phyloP scores from a whole-genome alignment of 805 yeast species.

The Hanseniaspora pseudoguilliermondii region DNA sequence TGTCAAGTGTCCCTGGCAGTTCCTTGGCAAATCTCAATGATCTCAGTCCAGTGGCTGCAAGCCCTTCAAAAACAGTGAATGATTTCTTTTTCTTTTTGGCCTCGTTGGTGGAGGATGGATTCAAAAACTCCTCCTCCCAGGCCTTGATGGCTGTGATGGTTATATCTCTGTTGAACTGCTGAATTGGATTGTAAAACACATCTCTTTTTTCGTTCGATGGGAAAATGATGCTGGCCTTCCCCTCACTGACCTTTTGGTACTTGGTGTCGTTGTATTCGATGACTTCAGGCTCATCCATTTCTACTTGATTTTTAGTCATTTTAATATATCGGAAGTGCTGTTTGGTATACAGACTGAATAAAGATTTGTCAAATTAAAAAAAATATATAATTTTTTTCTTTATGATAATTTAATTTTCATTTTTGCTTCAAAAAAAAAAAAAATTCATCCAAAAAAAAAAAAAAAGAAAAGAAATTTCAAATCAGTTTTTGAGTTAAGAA shows the following conservation, averaged over 20 bases:
- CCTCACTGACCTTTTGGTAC: constrained; percentile 40
- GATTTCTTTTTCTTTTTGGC: constrained; percentile 31
- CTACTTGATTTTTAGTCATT: constrained; percentile 11
- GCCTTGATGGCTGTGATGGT: constrained; percentile 77
- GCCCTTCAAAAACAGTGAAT: constrained; percentile 57
- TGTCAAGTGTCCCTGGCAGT: constrained; percentile 52
- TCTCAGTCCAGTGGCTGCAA: constrained; percentile 89
- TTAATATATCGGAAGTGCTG: not conserved
- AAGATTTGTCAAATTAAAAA: no score
- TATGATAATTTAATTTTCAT: not conserved
- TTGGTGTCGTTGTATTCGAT: constrained; percentile 31
- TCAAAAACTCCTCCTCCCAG: constrained; percentile 54
- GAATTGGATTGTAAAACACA: constrained; percentile 92
- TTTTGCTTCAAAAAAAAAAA: not conserved
- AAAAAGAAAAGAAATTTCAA: not conserved
- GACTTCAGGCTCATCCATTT: constrained; percentile 16
- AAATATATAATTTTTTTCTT: no score
- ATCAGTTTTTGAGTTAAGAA: not conserved
- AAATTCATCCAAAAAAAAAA: not conserved
- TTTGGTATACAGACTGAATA: not conserved
- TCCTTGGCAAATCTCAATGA: constrained; percentile 91
- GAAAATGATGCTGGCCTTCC: constrained; percentile 68
- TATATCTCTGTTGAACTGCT: constrained; percentile 89
- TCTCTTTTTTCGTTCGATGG: constrained; percentile 56
- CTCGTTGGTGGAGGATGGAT: constrained; percentile 19